Evolutionary conservation across 2,329 filamentous ascomycete species (phyloP), one percentile per base, ranked within the genome.

Genomic region (Phoma sp.): DNA sequence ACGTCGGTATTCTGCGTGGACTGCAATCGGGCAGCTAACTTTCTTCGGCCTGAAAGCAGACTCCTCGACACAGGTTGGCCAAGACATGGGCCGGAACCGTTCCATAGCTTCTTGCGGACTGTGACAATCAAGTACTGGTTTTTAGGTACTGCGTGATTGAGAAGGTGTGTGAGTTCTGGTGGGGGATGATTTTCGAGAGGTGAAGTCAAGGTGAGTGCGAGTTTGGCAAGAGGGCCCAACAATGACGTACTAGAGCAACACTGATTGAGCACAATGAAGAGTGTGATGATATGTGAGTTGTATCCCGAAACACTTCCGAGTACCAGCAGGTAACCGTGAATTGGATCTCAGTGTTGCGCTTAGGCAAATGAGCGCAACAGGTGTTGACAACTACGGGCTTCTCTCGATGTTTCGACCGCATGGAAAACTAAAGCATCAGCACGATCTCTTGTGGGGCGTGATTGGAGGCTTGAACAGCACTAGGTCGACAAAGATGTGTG

Each of bases 1-100:
- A n/a, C 61, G 60, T 19, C 61, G 61, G 21, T 60, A 63, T 29
- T 70, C 68, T 5, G 19, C 31, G 2, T 65, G 66, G 2, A 71
- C 66, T 1, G 36, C 48, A 31, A 71, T 59, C 12, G 17, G 31
- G 6, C n/a, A 25, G 37, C 19, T 33, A 31, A 55, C 32, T 8
- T 39, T 46, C 25, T 51, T 51, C 32, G 37, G 29, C 27, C 13
- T 51, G 12, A 55, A 22, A 10, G 29, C 32, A 19, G 52, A 46
- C 36, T 41, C 41, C n/a, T 45, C 36, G n/a, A 55, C 22, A 21
- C 43, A 41, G 3, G 43, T 12, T 22, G 52, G 52, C 52, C 46
- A 55, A 24, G 46, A 51, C 27, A 41, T 25, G 2, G 6, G 10
- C 17, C 41, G 52, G 6, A 22, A 2, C 15, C 33, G 25, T 4